These are phyloP conservation scores for Bryoerythrophyllum caledonicum DNA, from an alignment of 225 moss, liverwort and hornwort species.

Conservation along the genomic window DNA sequence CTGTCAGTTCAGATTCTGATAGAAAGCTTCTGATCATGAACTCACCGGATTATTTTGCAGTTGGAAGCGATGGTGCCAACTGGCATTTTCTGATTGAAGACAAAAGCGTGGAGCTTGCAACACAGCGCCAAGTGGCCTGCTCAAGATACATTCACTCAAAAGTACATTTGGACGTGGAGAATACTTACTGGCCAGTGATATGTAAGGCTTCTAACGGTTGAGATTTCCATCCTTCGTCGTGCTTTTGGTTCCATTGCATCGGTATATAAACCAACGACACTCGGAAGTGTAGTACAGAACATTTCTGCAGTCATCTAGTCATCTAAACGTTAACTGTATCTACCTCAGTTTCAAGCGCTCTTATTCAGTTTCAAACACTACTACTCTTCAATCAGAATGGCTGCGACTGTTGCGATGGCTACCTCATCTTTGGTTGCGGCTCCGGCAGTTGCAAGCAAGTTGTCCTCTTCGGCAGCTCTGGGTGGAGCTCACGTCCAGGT, in stretches of 20 bases:
- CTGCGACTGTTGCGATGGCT: conserved; percentile 20
- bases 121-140: conserved; percentile 14
- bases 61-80: conserved; percentile 8
- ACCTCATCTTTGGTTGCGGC: conserved; percentile 17
- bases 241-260: not conserved
- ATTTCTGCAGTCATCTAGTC: not conserved
- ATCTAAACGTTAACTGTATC: not conserved
- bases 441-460: conserved; percentile 17
- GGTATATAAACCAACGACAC: not conserved
- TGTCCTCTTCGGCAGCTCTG: conserved; percentile 25
- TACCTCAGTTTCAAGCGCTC: not conserved
- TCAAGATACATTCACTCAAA: not conserved
- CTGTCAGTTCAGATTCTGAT: no score
- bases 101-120: conserved; percentile 8
- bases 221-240: conserved; percentile 9
- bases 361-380: not conserved
- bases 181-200: not conserved
- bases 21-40: not conserved
- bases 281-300: not conserved
- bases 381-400: conserved; percentile 4
- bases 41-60: not conserved
- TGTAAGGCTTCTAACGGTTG: not conserved
- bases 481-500: conserved; percentile 23
- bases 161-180: not conserved
- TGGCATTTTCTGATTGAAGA: not conserved